Percentiles rank a stretch among this genome's conserved stretches.
Conservation (phyloP, 257 asterid species). For the Fraxinus pennsylvanica region DNA sequence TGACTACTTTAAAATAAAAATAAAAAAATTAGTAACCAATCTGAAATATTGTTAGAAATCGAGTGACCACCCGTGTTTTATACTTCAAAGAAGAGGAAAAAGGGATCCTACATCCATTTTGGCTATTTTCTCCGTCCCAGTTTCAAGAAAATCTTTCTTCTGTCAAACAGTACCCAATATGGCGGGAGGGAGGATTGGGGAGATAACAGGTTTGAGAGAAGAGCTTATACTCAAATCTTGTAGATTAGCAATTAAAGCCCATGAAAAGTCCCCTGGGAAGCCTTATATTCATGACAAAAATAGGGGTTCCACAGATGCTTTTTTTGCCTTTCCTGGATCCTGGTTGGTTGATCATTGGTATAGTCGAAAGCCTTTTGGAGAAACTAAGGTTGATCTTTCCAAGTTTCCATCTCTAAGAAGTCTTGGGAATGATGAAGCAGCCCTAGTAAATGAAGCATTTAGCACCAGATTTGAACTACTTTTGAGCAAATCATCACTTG, state of each 20-base stretch:
- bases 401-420: constrained; percentile 63
- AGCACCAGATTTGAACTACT: constrained; percentile 51
- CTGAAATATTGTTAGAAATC: background rate
- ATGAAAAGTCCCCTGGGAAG: constrained; percentile 47
- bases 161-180: constrained; percentile 16
- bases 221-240: constrained; percentile 67
- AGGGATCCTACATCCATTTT: background rate
- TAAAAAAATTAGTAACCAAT: background rate
- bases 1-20: background rate
- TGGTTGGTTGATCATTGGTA: constrained; percentile 69
- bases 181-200: constrained; percentile 56
- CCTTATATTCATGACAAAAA: constrained; percentile 53
- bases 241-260: constrained; percentile 66
- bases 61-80: background rate
- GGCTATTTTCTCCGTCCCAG: background rate
- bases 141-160: no score
- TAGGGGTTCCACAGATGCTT: constrained; percentile 45
- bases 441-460: constrained; percentile 66
- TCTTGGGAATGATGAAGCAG: constrained; percentile 57
- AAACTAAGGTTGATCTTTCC: constrained; percentile 41
- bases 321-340: constrained; percentile 70
- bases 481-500: constrained; percentile 47
- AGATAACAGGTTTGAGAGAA: constrained; percentile 46
- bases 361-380: constrained; percentile 58
- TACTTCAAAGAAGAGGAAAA: background rate